Conservation (phyloP, 495 filamentous ascomycete species). For the Penicillium bialowiezense region DNA sequence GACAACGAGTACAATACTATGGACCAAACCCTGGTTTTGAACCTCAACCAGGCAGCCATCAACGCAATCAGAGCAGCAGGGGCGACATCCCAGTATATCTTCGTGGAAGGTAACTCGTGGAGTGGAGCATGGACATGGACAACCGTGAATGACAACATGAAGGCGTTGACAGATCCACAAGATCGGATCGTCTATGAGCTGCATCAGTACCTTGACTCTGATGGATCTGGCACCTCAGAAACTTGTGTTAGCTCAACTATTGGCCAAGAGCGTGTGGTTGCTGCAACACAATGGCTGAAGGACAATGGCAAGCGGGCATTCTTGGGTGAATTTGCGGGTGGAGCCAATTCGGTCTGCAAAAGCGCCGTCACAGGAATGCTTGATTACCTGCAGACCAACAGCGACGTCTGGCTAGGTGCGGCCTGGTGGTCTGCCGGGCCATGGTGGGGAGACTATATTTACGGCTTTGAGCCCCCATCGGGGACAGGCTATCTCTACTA, state of each 20-base stretch:
- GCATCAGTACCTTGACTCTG: conserved; percentile 25
- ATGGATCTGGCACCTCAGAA: conserved; percentile 54
- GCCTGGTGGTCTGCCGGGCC: conserved; percentile 66
- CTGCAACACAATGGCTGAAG: conserved; percentile 65
- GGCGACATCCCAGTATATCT: conserved; percentile 65
- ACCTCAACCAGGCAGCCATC: conserved; percentile 70
- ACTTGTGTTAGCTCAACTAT: conserved; percentile 58
- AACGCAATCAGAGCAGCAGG: conserved; percentile 62
- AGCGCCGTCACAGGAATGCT: conserved; percentile 60
- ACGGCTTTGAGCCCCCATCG: conserved; percentile 53
- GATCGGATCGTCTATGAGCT: conserved; percentile 6
- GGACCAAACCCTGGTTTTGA: conserved; percentile 60
- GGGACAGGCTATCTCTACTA: conserved; percentile 44
- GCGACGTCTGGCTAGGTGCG: conserved; percentile 65
- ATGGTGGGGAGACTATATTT: conserved; percentile 55
- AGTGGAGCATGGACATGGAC: conserved; percentile 58
- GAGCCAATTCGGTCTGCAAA: conserved; percentile 60
- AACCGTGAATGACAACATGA: conserved; percentile 46
- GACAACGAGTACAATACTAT: conserved; percentile 73
- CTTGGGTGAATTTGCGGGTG: conserved; percentile 69
- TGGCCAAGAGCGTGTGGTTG: conserved; percentile 56
- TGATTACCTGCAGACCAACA: conserved; percentile 50
- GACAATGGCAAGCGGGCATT: conserved; percentile 61
- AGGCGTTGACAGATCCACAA: conserved; percentile 52
- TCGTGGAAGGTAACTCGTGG: conserved; percentile 66